Evolutionary conservation across 306 rosid species (phyloP).

Genomic region (Malus fusca): DNA sequence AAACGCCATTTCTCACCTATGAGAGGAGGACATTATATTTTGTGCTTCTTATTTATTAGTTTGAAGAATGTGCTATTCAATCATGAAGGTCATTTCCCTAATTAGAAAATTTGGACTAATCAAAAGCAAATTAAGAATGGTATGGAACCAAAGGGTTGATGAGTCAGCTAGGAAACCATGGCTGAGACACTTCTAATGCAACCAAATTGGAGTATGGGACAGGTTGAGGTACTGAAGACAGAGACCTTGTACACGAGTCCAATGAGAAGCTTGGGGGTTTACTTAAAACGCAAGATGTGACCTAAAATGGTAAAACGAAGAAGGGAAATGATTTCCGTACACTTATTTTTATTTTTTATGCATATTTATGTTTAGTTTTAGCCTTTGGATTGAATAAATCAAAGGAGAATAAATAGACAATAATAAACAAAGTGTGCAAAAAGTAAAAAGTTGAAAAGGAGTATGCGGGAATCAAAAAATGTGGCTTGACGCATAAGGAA

Average conservation of each 20-base stretch:
- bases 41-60: not conserved
- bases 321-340: not conserved
- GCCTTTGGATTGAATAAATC: no score
- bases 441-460: not conserved
- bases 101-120: not conserved
- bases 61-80: not conserved
- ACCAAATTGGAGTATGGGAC: conserved; percentile 43
- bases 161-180: conserved; percentile 15
- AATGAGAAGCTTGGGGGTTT: conserved; percentile 16
- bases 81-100: not conserved
- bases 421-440: no score
- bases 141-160: conserved; percentile 10
- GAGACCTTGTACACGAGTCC: conserved; percentile 35
- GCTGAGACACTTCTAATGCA: conserved; percentile 60
- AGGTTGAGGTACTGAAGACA: conserved; percentile 20
- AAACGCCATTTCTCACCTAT: not conserved
- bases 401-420: no score
- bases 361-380: not conserved
- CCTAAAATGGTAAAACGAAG: conserved; percentile 29
- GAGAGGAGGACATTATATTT: not conserved
- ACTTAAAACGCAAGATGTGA: conserved; percentile 46
- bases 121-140: not conserved
- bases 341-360: not conserved
- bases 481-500: conserved; percentile 21
- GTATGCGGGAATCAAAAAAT: not conserved